Evolutionary conservation across 2,329 filamentous ascomycete genomes (phyloP), one percentile per base, ranked within the genome.

Genomic region (Metarhizium humberi): DNA sequence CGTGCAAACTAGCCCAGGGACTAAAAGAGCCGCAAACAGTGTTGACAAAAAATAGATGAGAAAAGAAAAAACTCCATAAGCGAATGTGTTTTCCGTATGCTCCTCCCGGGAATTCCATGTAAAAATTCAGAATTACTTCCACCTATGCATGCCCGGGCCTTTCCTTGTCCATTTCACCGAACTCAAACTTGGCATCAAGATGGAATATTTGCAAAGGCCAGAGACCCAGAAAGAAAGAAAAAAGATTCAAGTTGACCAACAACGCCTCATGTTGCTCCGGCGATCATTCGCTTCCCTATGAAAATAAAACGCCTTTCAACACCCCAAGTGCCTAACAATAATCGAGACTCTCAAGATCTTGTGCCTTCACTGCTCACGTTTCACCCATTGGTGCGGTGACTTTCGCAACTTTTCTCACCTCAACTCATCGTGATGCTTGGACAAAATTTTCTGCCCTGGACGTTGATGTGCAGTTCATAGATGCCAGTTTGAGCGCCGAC

Each of bases 401-500:
- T 30, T 5, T 51, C 6, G 43, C 18, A 30, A 25, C 18, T 13
- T n/a, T 42, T 29, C 38, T 40, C 32, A 5, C 16, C 32, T 76
- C 61, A 85, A 57, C 78, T 75, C 67, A 81, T 71, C 47, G 73
- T 73, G 59, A 83, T 70, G 59, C 77, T 79, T 2, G 83, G 80
- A 59, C 76, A 79, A 36, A 78, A 71, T 67, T 83, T 87, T 57
- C 88, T 77, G 55, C 73, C 76, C 51, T 80, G 75, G 18, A 84
- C 62, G 65, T 90, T 84, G 60, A 92, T 77, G 38, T 78, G 79
- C 62, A 89, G 82, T 70, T 91, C 86, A 63, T 89, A 89, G 54
- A 92, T 86, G 55, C 88, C 88, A 61, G 88, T 84, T 65, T 89
- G 84, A 38, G 82, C 80, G 20, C 80, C 84, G 45, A 85, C 73